Evolutionary conservation across 345 rosid genomes (phyloP), one percentile per base, ranked within the genome.

Genomic region (Lepidium aucheri): DNA sequence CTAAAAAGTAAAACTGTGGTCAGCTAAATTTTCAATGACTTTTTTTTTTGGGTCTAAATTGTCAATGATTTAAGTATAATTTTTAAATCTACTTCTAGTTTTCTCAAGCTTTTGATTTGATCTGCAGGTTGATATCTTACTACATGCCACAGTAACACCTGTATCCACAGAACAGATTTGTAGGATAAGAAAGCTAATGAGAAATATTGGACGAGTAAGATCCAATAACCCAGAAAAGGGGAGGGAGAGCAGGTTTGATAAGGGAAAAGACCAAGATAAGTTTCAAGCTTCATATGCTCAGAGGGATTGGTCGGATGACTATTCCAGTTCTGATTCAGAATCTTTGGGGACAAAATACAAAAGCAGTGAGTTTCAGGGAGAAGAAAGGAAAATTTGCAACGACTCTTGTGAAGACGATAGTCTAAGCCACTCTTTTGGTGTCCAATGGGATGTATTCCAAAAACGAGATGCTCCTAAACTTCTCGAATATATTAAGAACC

Each of bases 401-500:
- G 42, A 60, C 36, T 60, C 67, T 53, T 60, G 53, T 55, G 54
- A 53, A 75, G 72, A 67, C 73, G 81, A 74, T 70, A 67, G 53
- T 4, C 12, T 69, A 53, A 77, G 70, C 26, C 76, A 69, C 52
- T 70, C 89, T 39, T 84, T 81, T 57, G 95, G 99, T 72, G 95
- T 88, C 24, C 86, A 74, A 46, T 94, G 99, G 99, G 99, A 90
- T 81, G 86, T 90, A 68, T 94, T 94, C 66, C 91, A 86, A 60
- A 82, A 85, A 67, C 88, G 85, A 77, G 99, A 94, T 79, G 90
- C 84, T 65, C 91, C 88, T 38, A 85, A 85, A 78, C 86, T 94
- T 60, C 71, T 82, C 20, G 93, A 86, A 47, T 94, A 90, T 74
- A 79, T 94, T 35, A 79, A 69, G 56, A 84, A 68, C 81, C 86